Evolutionary conservation across 2,329 filamentous ascomycete species (phyloP).

Genomic region (Capronia americana): DNA sequence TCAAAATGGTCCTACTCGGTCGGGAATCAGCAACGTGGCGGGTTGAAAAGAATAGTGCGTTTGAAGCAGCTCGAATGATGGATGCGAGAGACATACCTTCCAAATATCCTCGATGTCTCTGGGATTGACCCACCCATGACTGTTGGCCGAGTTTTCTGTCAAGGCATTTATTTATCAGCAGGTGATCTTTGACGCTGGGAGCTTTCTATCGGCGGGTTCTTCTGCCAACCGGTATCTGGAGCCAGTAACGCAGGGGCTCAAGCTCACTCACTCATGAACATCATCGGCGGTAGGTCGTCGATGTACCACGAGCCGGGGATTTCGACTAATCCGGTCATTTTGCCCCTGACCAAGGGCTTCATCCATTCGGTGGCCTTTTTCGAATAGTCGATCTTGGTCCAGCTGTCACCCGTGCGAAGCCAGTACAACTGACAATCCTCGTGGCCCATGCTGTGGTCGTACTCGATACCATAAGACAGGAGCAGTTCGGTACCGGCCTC

Average conservation of each 20-base stretch:
- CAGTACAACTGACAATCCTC: slow-evolving; percentile 55
- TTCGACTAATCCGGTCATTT: slow-evolving; percentile 51
- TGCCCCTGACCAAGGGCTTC: slow-evolving; percentile 56
- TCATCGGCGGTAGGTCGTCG: slow-evolving; percentile 52
- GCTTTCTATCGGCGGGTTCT: too few relatives aligned
- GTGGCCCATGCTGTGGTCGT: slow-evolving; percentile 54
- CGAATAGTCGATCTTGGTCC: slow-evolving; percentile 55
- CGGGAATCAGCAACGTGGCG: slow-evolving; percentile 45
- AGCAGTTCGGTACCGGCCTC: slow-evolving; percentile 65
- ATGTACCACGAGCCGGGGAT: slow-evolving; percentile 55
- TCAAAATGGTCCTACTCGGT: slow-evolving; percentile 68
- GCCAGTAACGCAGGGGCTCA: too few relatives aligned
- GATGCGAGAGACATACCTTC: slow-evolving; percentile 41
- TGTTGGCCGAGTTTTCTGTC: slow-evolving; percentile 53
- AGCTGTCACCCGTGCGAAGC: slow-evolving; percentile 51
- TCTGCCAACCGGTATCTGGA: too few relatives aligned
- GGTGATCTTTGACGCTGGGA: too few relatives aligned
- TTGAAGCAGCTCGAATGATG: too few relatives aligned
- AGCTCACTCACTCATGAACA: slow-evolving; percentile 48
- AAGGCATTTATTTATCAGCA: too few relatives aligned
- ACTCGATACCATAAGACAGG: slow-evolving; percentile 53
- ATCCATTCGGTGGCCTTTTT: slow-evolving; percentile 53
- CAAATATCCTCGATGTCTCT: slow-evolving; percentile 63
- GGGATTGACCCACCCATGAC: slow-evolving; percentile 64
- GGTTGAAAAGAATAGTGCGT: background rate